A percentile compares a stretch with the other conserved stretches of the same genome.
Evolutionary conservation across 177 flowering plant genomes (phyloP).

Genomic region (Vitis hybrid): DNA sequence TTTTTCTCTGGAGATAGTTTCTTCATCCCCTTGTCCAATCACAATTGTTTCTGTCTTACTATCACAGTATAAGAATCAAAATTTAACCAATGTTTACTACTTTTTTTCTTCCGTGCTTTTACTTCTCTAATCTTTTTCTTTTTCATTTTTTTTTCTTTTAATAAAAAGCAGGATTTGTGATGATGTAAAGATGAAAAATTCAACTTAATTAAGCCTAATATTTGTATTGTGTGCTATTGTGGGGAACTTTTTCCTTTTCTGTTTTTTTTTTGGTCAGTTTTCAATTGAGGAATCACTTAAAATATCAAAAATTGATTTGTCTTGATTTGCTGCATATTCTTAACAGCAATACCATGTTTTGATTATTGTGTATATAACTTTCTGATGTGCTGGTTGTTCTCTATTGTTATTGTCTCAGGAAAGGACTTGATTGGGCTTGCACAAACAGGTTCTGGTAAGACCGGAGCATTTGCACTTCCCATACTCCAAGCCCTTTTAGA

Average conservation of each 20-base stretch:
- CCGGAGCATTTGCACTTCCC: slow-evolving; percentile 94
- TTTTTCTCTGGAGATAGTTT: too few species aligned
- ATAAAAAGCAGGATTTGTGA: too few species aligned
- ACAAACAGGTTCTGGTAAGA: slow-evolving; percentile 97
- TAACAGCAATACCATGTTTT: background rate
- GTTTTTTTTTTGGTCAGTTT: background rate
- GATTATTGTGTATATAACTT: background rate
- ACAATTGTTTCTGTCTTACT: too few species aligned
- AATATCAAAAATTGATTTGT: background rate
- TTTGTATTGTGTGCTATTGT: background rate
- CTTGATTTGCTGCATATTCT: background rate
- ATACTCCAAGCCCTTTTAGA: slow-evolving; percentile 73
- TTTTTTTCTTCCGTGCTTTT: too few species aligned
- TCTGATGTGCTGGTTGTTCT: background rate
- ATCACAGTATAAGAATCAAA: too few species aligned
- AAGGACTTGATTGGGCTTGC: slow-evolving; percentile 91
- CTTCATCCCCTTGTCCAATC: too few species aligned
- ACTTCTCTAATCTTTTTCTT: too few species aligned
- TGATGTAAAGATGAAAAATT: background rate
- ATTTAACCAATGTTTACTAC: too few species aligned
- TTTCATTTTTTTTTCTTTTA: too few species aligned
- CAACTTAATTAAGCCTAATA: background rate
- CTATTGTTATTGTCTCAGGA: slow-evolving; percentile 31
- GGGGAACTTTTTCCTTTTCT: background rate
- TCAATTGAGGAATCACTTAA: background rate